A percentile compares a stretch with the other conserved stretches of the same genome.
phyloP scores from a whole-genome alignment of 2,329 filamentous ascomycete species.

The Trichoderma afroharzianum region DNA sequence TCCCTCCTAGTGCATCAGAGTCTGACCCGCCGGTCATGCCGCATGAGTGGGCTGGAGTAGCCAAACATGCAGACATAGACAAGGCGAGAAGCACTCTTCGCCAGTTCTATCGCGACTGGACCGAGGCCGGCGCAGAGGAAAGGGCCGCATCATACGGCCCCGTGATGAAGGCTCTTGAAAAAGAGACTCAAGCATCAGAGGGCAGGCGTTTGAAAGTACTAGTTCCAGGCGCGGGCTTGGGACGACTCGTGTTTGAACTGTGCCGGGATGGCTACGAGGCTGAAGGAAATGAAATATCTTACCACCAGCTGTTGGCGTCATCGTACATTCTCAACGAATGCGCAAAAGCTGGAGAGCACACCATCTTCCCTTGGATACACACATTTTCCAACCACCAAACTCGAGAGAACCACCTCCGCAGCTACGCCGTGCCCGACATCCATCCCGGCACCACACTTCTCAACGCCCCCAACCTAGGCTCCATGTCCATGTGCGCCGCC shows the following conservation, averaged over 20 bases:
- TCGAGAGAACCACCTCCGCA: constrained; percentile 69
- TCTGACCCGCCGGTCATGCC: constrained; percentile 45
- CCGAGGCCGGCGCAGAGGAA: constrained; percentile 69
- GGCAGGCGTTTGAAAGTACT: constrained; percentile 60
- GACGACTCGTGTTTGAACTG: constrained; percentile 84
- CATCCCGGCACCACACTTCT: constrained; percentile 61
- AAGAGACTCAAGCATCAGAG: constrained; percentile 37
- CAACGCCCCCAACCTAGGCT: constrained; percentile 41
- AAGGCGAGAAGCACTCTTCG: constrained; percentile 90
- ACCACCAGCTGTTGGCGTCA: constrained; percentile 89
- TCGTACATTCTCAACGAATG: constrained; percentile 71
- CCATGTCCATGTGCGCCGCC: constrained; percentile 89
- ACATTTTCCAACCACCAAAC: constrained; percentile 81
- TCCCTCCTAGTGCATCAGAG: constrained; percentile 34
- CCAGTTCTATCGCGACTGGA: constrained; percentile 96
- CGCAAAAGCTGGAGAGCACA: constrained; percentile 57
- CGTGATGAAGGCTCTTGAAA: constrained; percentile 62
- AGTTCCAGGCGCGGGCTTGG: constrained; percentile 85
- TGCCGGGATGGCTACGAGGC: constrained; percentile 67
- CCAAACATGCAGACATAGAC: constrained; percentile 73
- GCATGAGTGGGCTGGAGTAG: constrained; percentile 64
- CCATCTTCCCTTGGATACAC: constrained; percentile 80
- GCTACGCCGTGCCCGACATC: constrained; percentile 75
- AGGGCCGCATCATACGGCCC: constrained; percentile 73
- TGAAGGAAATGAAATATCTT: constrained; percentile 95